Base-by-base conservation (phyloP, 2,329 filamentous ascomycete genomes). In the Helotiales sp. region DNA sequence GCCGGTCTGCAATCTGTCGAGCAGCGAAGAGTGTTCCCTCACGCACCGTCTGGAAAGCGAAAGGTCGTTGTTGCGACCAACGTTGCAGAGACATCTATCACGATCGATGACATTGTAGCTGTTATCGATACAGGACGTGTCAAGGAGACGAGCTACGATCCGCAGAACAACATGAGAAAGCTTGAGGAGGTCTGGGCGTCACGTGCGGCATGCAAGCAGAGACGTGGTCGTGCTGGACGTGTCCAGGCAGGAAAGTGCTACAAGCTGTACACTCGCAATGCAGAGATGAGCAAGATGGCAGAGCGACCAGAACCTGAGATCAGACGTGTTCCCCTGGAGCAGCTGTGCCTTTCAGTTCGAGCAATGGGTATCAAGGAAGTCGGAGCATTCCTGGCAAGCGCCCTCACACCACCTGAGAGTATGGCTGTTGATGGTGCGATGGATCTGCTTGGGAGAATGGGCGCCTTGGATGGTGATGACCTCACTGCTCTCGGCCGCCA, bases 81-180 rank as follows among this genome's bases (percentile, higher is more conserved):
- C 68, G 93, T 99, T 2, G 95, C 95, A 1, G 95, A 99, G 73
- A 99, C 95, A 0, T 98, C 95, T 2, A 98, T 99, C 71, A 99
- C 95, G 0, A 99, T 99, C 59, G 93, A 97, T 70, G 95, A 99
- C 70, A 90, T 99, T 53, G 90, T 98, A 2, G 93, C 91, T 2
- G 95, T 99, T 46, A 93, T 99, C 62, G 95, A 99, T 72, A 95
- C 89, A 10, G 95, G 95, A 27, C 87, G 91, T 53, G 95, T 99
- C 59, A 99, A 99, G 71, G 93, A 99, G 74, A 99, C 93, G 0
- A 93, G 90, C 70, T 98, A 93, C 67, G 95, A 98, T 71, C 85
- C 91, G 0, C 83, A 88, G 62, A 96, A 89, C 71, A 96, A 96
- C 70, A 96, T 98, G 87, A 89, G 96, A 42, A 92, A 91, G 68